Evolutionary conservation across 1,139 yeast species (phyloP), one percentile per base, ranked within the genome.

Genomic region (Spencermartinsiella ligniputridi): DNA sequence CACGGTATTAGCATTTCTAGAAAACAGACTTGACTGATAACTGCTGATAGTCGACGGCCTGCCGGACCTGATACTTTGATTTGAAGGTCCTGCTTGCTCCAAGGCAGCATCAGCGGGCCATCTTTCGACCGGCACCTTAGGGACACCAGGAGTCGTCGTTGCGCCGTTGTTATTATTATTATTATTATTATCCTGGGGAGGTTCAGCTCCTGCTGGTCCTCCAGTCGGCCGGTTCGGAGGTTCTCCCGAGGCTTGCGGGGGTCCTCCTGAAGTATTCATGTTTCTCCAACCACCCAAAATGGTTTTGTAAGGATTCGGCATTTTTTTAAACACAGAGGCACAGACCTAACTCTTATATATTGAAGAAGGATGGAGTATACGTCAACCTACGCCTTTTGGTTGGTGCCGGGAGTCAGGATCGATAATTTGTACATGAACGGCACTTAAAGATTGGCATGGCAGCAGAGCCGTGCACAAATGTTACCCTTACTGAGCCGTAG

Each of bases 21-120:
- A 56, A 34, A 56, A 56, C 22, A 56, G 35, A 19, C 57, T 52
- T 12, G 57, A 52, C 42, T 54, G 58, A 32, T 51, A 53, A 2
- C 55, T 44, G 41, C 51, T 42, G 18, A 49, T 42, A n/a, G 52
- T 50, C 24, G 50, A 45, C 1, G 54, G 52, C 27, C 49, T 35
- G n/a, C 49, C 40, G 1, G 52, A 49, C 11, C 42, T 37, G 8
- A 51, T 41, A 11, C 52, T 43, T 8, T 50, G 44, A 35, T 41
- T 43, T 2, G 53, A 50, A 3, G 42, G 41, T n/a, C 17, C 30
- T 3, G 24, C 32, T 4, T 5, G 36, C 36, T 33, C n/a, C 4
- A 33, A n/a, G 5, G 8, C 32, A 9, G 32, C 32, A n/a, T 27
- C 32, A n/a, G 32, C 32, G 15, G 32, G 32, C 32, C 32, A 27